Base-by-base conservation (phyloP, 2,329 filamentous ascomycete genomes). In the Xylariaceae sp. region DNA sequence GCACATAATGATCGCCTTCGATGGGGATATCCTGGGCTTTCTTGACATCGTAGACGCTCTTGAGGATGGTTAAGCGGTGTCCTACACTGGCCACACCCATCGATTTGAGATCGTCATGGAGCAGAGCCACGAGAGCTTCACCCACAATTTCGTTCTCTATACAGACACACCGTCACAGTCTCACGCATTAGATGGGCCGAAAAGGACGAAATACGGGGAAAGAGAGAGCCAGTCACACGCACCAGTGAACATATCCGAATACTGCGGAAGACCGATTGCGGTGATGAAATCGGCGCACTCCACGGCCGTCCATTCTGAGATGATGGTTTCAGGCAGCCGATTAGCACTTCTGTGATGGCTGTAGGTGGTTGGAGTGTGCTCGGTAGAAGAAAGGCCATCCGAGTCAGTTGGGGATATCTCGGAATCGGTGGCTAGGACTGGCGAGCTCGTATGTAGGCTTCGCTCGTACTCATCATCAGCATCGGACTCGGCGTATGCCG, bases 31-130 rank as follows among this genome's bases (percentile, higher is more conserved):
- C 91, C 67, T 96, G 92, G 60, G 90, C 90, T 70, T 92, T 87
- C 75, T 99, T 99, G 67, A 94, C 86, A 67, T 97, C 92, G 74
- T 96, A 97, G 51, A 97, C 91, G 65, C 86, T 92, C 75, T 96
- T 97, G 54, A 99, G 80, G 54, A 99, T 95, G 19, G 91, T 95
- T 65, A 99, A 78, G 56, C 94, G 86, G 74, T 99, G 94, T 39
- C 94, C 94, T 45, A 96, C 90, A 73, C 92, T 97, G 59, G 79
- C 78, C 60, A 99, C 88, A 45, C 92, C 92, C 85, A 97, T 92
- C 68, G 95, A 90, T 72, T 95, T 96, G 64, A 99, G 77, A 69
- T 97, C 92, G 53, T 95, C 89, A 69, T 97, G 94, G 59, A 88
- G 87, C 59, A 99, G 76, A 39, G 89, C 89, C 53, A 96, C 84